A percentile compares a stretch with the other conserved stretches of the same genome.
phyloP scores from a whole-genome alignment of 192 early-diverging fungal genomes.

The Backusella mclennaniae region DNA sequence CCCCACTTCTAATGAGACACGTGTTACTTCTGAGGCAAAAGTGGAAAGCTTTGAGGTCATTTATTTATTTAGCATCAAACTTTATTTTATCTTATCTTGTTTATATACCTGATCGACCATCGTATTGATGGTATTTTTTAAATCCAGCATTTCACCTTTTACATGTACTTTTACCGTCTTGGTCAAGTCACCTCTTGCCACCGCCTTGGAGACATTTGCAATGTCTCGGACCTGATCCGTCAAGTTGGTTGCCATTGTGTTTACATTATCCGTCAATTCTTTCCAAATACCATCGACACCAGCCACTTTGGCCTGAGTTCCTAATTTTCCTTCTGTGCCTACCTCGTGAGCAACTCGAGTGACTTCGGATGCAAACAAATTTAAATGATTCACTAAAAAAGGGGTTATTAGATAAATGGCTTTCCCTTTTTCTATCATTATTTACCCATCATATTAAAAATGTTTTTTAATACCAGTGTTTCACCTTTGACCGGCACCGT shows the following conservation, averaged over 20 bases:
- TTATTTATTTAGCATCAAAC: neutral
- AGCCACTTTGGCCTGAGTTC: constrained; percentile 57
- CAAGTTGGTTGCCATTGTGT: constrained; percentile 66
- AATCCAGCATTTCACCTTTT: constrained; percentile 63
- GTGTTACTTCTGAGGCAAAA: constrained; percentile 34
- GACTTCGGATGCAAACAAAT: constrained; percentile 24
- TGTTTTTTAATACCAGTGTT: constrained; percentile 54
- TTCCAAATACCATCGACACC: constrained; percentile 67
- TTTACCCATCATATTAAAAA: constrained; percentile 54
- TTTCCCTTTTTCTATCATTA: neutral
- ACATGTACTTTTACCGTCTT: constrained; percentile 61
- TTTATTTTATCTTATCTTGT: neutral
- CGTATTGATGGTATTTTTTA: constrained; percentile 65
- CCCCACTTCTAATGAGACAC: constrained; percentile 44
- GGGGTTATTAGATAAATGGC: neutral
- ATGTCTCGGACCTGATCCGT: constrained; percentile 68
- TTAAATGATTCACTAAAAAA: constrained; percentile 53
- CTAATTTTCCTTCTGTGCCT: constrained; percentile 68
- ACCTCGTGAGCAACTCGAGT: constrained; percentile 62
- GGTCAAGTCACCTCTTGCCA: constrained; percentile 60
- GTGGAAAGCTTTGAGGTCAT: constrained; percentile 35
- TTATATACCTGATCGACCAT: constrained; percentile 62
- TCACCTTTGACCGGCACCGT: constrained; percentile 58
- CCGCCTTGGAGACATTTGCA: constrained; percentile 61
- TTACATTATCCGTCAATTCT: constrained; percentile 67